Evolutionary conservation across 2,329 filamentous ascomycete species (phyloP).

Genomic region (Trichoderma guizhouense): DNA sequence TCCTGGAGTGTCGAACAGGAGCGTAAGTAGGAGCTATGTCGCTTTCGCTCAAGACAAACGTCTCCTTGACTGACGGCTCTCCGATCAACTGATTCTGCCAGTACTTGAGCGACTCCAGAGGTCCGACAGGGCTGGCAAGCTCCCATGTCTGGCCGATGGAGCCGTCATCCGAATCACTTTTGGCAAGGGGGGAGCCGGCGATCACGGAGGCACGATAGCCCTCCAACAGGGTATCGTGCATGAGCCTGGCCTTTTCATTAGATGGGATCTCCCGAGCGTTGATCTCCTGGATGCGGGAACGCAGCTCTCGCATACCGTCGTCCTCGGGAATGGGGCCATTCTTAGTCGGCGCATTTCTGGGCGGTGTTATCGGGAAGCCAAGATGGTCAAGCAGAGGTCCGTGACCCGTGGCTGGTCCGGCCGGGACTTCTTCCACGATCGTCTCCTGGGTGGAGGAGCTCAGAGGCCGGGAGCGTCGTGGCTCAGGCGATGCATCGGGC

Average conservation of each 20-base stretch:
- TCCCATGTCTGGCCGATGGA: conserved; percentile 34
- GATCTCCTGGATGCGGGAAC: conserved; percentile 65
- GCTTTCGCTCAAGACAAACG: conserved; percentile 52
- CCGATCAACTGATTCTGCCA: conserved; percentile 49
- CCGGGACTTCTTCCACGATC: conserved; percentile 30
- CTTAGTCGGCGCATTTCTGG: conserved; percentile 20
- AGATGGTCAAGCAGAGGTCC: conserved; percentile 32
- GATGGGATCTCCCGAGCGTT: conserved; percentile 58
- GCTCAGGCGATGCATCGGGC: conserved; percentile 24
- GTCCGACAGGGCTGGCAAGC: conserved; percentile 41
- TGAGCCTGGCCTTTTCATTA: conserved; percentile 65
- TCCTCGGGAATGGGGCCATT: conserved; percentile 61
- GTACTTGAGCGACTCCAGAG: conserved; percentile 55
- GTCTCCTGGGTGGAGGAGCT: conserved; percentile 36
- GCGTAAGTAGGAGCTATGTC: conserved; percentile 68
- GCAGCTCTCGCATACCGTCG: conserved; percentile 70
- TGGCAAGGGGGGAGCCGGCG: conserved; percentile 18
- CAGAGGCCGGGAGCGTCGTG: conserved; percentile 29
- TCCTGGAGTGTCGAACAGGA: conserved; percentile 46
- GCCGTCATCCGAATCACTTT: conserved; percentile 21
- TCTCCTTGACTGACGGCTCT: conserved; percentile 39
- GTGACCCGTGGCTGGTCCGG: conserved; percentile 23
- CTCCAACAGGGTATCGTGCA: conserved; percentile 69
- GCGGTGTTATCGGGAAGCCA: conserved; percentile 31
- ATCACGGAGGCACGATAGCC: conserved; percentile 51